Base-by-base conservation (phyloP, 176 grass and related monocot genomes). In the Musa itinerans region DNA sequence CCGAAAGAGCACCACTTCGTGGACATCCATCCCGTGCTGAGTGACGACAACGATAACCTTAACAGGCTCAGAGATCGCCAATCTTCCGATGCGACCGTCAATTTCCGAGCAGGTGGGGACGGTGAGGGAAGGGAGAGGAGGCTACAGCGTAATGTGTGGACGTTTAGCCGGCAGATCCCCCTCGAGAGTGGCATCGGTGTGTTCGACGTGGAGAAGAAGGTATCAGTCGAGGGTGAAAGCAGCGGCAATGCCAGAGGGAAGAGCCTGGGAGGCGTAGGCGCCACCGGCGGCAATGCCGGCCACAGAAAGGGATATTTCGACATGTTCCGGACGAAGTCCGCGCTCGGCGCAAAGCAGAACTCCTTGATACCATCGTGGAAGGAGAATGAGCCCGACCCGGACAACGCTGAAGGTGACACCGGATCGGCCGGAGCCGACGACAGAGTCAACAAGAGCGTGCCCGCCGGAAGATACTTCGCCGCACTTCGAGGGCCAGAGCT, bases 401-500 rank as follows among this genome's bases (percentile, higher is more conserved):
- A 81, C 43, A 74, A 85, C 79, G 68, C 74, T 15, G 87, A 96
- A 62, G 85, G 80, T 54, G 73, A 57, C 21, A 50, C 86, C 53
- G 54, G 8, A 81, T 69, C n/a, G 70, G 19, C 61, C 51, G 52
- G 55, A 11, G 68, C 78, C 10, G 92, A 90, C 14, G 89, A 90
- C 23, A 85, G 85, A 49, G 83, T 96, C 50, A 92, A 86, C 84
- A 85, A 54, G 81, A 96, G 89, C 81, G 93, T 96, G 56, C 89
- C 93, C 16, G 94, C 90, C n/a, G 90, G 90, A 75, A 80, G 90
- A 59, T 98, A 98, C 84, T 98, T 98, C 74, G 94, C 94, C 61
- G 94, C 94, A 0, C 94, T 98, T 68, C 87, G 90, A 8, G 94
- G 94, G 58, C 94, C 94, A 0, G 94, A 98, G 86, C 94, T 98